Percentiles rank a stretch among this genome's conserved stretches.
These are phyloP conservation scores for Oryza meridionalis DNA, from an alignment of 176 grass and related monocot species.

Conservation along the genomic window DNA sequence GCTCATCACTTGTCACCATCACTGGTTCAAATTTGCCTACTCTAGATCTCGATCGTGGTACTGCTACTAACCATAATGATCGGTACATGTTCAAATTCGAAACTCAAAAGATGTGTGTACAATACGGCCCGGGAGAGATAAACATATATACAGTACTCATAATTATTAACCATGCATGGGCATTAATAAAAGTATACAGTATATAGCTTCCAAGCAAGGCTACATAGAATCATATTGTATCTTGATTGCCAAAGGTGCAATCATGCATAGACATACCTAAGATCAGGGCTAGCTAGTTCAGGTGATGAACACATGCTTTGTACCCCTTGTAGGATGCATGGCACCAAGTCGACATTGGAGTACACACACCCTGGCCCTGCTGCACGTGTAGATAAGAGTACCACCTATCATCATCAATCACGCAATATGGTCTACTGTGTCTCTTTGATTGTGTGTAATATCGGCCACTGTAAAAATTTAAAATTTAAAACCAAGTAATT, in stretches of 20 bases:
- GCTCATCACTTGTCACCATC: not conserved
- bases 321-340: not conserved
- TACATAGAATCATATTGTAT: not conserved
- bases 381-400: not conserved
- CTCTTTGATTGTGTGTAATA: too few species aligned
- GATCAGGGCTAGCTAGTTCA: not conserved
- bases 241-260: slow-evolving; percentile 25
- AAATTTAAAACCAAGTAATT: too few species aligned
- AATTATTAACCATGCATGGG: not conserved
- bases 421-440: not conserved
- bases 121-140: not conserved
- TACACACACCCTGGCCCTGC: too few species aligned
- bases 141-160: not conserved
- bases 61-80: not conserved
- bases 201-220: not conserved
- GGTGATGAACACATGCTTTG: not conserved
- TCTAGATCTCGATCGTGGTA: not conserved
- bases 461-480: too few species aligned
- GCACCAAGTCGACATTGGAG: not conserved
- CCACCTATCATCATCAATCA: not conserved
- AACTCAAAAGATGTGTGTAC: not conserved
- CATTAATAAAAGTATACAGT: not conserved
- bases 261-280: not conserved
- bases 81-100: not conserved
- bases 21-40: not conserved